Base-by-base conservation (phyloP, 2,329 filamentous ascomycete species). In the Ilyonectria destructans region DNA sequence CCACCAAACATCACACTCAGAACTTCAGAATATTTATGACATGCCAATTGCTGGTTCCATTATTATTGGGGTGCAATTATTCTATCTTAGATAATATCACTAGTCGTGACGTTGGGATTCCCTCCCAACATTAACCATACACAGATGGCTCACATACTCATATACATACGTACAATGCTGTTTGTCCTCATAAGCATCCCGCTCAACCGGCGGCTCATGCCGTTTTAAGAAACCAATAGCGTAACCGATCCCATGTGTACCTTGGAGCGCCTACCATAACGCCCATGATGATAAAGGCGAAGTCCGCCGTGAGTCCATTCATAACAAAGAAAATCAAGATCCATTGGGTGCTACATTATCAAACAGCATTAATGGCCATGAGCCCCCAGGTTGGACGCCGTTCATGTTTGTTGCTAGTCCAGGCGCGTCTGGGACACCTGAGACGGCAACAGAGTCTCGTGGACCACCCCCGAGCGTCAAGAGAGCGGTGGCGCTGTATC, bases 401-500 rank as follows among this genome's bases (percentile, higher is more conserved):
- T 72, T 74, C 43, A 79, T 77, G 60, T 74, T 76, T 46, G 68
- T 64, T 55, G 74, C 59, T 60, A 72, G 63, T 21, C 65, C 68
- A 29, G 72, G 57, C 45, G 67, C 55, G 48, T 62, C 73, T 48
- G 70, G 65, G 40, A 70, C 61, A 56, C 68, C 73, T 23, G 69
- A 46, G 35, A 67, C 65, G 19, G 68, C 45, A 7, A 65, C 65
- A 33, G 59, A 31, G 57, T 74, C 73, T 45, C 75, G 71, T 43
- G 74, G 62, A 37, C 60, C 79, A 19, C 77, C 78, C 3, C 84
- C 85, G 4, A 88, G 78, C 1, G 82, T 85, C 69, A 88, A 78
- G 13, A 88, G 77, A 15, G 86, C 82, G 52, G 81, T 85, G 31
- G 85, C 85, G 67, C 84, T 85, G 75, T 85, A 87, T 26, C 84